A percentile compares a stretch with the other conserved stretches of the same genome.
These are phyloP conservation scores for Coemansia guatemalensis DNA, from an alignment of 192 early-diverging fungal genomes.

Conservation along the genomic window DNA sequence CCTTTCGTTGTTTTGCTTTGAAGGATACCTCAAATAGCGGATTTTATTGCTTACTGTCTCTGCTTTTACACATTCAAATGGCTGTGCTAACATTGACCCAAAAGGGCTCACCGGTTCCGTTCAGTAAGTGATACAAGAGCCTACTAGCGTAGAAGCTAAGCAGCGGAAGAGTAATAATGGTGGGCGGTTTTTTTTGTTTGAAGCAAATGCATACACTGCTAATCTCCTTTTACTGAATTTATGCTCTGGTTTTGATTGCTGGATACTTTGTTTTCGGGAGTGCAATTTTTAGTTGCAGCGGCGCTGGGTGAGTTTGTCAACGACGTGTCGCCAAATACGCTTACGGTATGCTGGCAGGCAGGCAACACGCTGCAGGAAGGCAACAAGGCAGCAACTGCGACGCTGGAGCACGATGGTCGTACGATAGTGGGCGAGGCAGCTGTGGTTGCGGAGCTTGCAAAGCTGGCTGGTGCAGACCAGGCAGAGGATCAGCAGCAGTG, in stretches of 20 bases:
- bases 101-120: conserved; percentile 57
- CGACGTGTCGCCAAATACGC: conserved; percentile 17
- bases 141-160: too few relatives aligned
- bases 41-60: background rate
- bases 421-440: conserved; percentile 18
- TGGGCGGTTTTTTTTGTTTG: background rate
- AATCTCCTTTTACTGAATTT: background rate
- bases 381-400: conserved; percentile 46
- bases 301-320: conserved; percentile 56
- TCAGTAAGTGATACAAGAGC: conserved; percentile 39
- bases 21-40: background rate
- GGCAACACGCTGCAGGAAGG: conserved; percentile 40
- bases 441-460: conserved; percentile 8
- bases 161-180: too few relatives aligned
- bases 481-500: conserved; percentile 62
- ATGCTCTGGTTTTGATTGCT: background rate
- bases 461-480: background rate
- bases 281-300: conserved; percentile 40
- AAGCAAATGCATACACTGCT: background rate
- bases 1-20: background rate
- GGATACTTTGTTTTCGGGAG: too few relatives aligned
- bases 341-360: conserved; percentile 56
- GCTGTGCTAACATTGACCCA: conserved; percentile 58
- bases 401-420: conserved; percentile 9
- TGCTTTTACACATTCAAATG: conserved; percentile 50